A percentile compares a stretch with the other conserved stretches of the same genome.
These are phyloP conservation scores for Trametes sp. DNA, from an alignment of 1,284 basidiomycete species.

Conservation along the genomic window DNA sequence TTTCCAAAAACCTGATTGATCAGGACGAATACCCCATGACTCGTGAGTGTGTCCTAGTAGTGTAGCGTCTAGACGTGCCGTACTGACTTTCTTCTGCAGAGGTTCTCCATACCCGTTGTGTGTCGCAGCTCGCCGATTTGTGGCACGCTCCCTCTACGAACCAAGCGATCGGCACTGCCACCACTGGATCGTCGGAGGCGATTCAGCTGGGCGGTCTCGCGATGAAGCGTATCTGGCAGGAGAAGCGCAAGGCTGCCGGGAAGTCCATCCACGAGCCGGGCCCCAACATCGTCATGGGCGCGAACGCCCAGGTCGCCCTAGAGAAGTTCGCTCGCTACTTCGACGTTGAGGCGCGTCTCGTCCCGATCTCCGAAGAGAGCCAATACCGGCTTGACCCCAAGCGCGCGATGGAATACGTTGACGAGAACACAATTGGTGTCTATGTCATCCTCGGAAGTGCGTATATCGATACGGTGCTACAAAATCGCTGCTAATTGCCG, in stretches of 20 bases:
- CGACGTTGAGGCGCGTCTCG: conserved; percentile 86
- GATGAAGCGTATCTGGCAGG: conserved; percentile 96
- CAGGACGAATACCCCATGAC: conserved; percentile 93
- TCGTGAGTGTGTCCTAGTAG: conserved; percentile 54
- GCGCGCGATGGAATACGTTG: conserved; percentile 86
- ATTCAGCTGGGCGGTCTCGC: conserved; percentile 94
- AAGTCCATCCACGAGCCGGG: conserved; percentile 88
- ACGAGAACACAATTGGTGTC: conserved; percentile 92
- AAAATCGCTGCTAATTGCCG: conserved; percentile 11
- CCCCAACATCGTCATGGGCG: conserved; percentile 54
- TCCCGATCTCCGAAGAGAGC: conserved; percentile 79
- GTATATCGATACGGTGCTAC: conserved; percentile 34
- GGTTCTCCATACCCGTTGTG: conserved; percentile 80
- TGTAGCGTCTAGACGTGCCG: not conserved
- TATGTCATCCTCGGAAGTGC: conserved; percentile 80
- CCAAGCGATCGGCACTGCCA: conserved; percentile 89
- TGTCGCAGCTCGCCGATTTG: conserved; percentile 89
- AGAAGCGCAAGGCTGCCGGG: conserved; percentile 84
- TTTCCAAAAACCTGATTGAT: conserved; percentile 91
- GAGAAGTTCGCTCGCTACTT: conserved; percentile 96
- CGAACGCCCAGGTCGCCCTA: conserved; percentile 49
- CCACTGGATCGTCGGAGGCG: conserved; percentile 93
- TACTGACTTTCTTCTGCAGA: conserved; percentile 47
- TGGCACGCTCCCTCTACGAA: conserved; percentile 87
- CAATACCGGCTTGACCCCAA: conserved; percentile 87